Base-by-base conservation (phyloP, 2,329 filamentous ascomycete genomes). In the Aspergillus pseudoglaucus region DNA sequence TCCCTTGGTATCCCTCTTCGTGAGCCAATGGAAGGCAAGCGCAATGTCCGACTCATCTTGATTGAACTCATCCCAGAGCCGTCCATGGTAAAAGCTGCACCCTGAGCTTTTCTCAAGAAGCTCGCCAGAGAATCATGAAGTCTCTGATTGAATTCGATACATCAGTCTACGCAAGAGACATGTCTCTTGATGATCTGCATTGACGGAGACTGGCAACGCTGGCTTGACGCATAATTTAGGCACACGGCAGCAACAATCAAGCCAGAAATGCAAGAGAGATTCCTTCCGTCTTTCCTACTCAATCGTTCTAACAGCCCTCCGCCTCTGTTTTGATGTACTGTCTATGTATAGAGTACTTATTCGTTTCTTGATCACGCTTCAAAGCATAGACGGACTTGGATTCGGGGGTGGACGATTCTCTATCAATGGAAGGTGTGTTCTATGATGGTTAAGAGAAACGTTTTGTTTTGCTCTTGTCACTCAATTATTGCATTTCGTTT, bases 161-260 rank as follows among this genome's bases (percentile, higher is more conserved):
- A 35, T 15, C 10, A 18, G 30, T 55, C 8, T 59, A 48, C 27
- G 27, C 49, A 14, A 47, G 45, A 15, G 41, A 56, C 44, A 50
- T 59, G 15, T 30, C 27, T 18, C 51, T 57, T 35, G 35, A 10
- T 6, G 54, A 58, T 40, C 43, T 59, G 2, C 18, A 46, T 59
- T 48, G 54, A 60, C 38, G 59, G 56, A 56, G 53, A 56, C 9
- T 59, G 46, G 52, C 41, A 53, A 38, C n/a, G 45, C 17, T 61
- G 54, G 58, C 30, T 59, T 12, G 44, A 58, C 48, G 42, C 42
- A 7, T 53, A 61, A 39, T 61, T 53, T 50, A 47, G 40, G 9
- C 46, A 59, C 25, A 59, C 53, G 18, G 47, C 45, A 43, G 15
- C 48, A 39, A 47, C 15, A 3, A 59, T 59, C 32, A 60, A 51